Percentiles rank a stretch among this genome's conserved stretches.
Evolutionary conservation across 176 grass and related monocot species (phyloP).

Genomic region (Poa annua): DNA sequence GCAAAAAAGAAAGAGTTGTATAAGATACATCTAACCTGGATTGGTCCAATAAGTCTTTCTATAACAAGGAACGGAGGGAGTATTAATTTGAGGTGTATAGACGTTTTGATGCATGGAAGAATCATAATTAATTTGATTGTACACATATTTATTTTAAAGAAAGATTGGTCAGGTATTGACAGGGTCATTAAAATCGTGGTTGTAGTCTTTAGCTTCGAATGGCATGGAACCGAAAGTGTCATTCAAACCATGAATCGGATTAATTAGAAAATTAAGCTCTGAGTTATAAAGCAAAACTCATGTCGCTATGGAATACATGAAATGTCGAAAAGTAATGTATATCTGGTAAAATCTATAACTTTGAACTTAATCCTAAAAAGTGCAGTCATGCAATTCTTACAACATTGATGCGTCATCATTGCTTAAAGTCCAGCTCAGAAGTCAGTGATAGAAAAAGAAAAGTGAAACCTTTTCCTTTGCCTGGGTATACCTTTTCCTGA

Average conservation of each 20-base stretch:
- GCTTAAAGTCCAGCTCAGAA: conserved; percentile 27
- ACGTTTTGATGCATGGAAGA: background rate
- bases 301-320: background rate
- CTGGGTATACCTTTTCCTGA: background rate
- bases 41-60: background rate
- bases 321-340: background rate
- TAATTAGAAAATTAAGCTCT: background rate
- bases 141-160: background rate
- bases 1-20: background rate
- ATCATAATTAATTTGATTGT: background rate
- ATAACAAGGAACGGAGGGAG: background rate
- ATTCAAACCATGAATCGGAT: background rate
- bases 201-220: background rate
- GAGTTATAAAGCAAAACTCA: background rate
- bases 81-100: background rate
- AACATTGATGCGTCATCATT: background rate
- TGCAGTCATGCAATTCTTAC: background rate
- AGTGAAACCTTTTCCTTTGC: background rate
- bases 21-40: background rate
- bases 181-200: background rate
- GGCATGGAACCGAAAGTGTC: background rate
- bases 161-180: background rate
- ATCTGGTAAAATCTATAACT: background rate
- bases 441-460: background rate
- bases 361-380: background rate